These are phyloP conservation scores for Neoascochyta sp. DNA, from an alignment of 2,329 filamentous ascomycete genomes.

Conservation along the genomic window DNA sequence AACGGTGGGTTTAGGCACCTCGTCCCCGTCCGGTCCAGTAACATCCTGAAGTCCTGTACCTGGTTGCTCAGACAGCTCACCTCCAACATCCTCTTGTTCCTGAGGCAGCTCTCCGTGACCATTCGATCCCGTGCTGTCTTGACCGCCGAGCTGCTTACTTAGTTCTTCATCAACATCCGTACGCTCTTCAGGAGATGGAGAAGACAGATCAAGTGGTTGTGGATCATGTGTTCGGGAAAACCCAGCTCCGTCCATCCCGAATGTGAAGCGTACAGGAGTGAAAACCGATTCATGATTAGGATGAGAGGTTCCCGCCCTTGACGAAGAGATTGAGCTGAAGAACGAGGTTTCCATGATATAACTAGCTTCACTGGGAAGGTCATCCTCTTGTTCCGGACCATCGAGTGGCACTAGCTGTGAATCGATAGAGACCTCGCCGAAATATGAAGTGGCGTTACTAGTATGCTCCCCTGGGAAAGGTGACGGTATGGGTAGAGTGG, in stretches of 20 bases:
- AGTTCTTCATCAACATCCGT: too few species aligned
- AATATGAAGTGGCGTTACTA: constrained; percentile 20
- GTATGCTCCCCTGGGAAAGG: constrained; percentile 36
- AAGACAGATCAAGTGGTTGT: constrained; percentile 2
- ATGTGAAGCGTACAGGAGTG: constrained; percentile 36
- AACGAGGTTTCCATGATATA: constrained; percentile 33
- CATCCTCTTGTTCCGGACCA: constrained; percentile 5
- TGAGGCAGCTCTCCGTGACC: too few species aligned
- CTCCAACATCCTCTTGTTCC: too few species aligned
- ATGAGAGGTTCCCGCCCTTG: constrained; percentile 18
- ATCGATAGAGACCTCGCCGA: constrained; percentile 17
- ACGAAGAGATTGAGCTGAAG: constrained; percentile 32
- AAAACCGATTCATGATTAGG: constrained; percentile 35
- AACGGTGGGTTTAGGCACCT: too few species aligned
- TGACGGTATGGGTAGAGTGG: constrained; percentile 37
- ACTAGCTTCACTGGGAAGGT: constrained; percentile 15
- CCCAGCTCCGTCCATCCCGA: constrained; percentile 32
- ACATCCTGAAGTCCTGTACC: too few species aligned
- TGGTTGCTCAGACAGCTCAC: too few species aligned
- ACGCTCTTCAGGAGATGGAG: too few species aligned
- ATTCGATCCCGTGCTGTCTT: too few species aligned
- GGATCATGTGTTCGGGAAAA: too few species aligned
- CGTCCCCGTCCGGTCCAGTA: too few species aligned
- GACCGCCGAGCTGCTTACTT: too few species aligned
- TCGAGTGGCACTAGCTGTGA: constrained; percentile 4